Conservation (phyloP, 352 stramenopile genomes). For the Blastocystis sp. region DNA sequence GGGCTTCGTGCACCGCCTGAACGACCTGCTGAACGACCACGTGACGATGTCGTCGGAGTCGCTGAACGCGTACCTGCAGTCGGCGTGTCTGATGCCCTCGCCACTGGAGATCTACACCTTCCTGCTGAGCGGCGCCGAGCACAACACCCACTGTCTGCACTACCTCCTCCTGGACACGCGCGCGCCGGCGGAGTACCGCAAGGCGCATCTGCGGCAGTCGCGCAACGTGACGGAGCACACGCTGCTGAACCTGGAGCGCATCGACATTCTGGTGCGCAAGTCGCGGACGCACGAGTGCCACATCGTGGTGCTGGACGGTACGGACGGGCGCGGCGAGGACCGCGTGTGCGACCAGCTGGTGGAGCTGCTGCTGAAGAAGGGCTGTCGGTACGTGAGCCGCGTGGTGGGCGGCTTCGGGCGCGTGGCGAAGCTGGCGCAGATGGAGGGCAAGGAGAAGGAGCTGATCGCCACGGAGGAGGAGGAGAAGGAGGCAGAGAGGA, state of each 20-base stretch:
- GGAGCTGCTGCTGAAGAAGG: background rate
- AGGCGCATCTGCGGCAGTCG: slow-evolving; percentile 1
- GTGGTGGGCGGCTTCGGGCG: slow-evolving; percentile 44
- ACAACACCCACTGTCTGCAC: slow-evolving; percentile 36
- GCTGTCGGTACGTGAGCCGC: slow-evolving; percentile 27
- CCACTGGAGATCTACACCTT: slow-evolving; percentile 61
- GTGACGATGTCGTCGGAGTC: slow-evolving; percentile 32
- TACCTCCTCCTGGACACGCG: slow-evolving; percentile 60
- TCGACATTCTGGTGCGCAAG: slow-evolving; percentile 24
- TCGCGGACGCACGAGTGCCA: slow-evolving; percentile 45
- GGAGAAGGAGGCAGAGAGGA: background rate
- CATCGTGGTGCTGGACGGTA: slow-evolving; percentile 56
- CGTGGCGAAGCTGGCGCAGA: background rate
- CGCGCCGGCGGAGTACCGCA: background rate
- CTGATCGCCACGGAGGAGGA: background rate
- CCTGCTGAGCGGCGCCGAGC: slow-evolving; percentile 45
- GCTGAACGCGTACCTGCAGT: background rate
- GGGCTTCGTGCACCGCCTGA: slow-evolving; percentile 62
- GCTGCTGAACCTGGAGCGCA: slow-evolving; percentile 51
- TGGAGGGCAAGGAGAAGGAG: slow-evolving; percentile 2
- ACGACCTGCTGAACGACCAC: slow-evolving; percentile 51
- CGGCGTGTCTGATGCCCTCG: background rate
- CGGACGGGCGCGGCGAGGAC: background rate
- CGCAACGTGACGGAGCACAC: slow-evolving; percentile 35
- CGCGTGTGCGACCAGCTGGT: background rate